Evolutionary conservation across 306 rosid genomes (phyloP).

Genomic region (Fagus crenata): DNA sequence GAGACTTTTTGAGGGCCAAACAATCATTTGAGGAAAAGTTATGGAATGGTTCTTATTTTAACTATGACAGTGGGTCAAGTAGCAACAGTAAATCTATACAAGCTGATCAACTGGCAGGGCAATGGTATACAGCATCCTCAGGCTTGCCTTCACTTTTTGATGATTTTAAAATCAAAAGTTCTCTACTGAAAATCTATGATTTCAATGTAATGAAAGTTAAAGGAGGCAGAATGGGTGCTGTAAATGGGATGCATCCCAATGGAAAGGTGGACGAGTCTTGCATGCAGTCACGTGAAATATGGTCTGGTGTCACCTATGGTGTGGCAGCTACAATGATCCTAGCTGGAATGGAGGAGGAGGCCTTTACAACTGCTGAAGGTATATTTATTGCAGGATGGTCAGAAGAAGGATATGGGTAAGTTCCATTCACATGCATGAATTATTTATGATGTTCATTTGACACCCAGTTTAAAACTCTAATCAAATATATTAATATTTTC

Average conservation of each 20-base stretch:
- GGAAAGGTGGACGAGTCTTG: slow-evolving; percentile 98
- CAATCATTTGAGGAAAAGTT: slow-evolving; percentile 78
- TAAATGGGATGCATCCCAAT: slow-evolving; percentile 92
- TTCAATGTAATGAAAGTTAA: slow-evolving; percentile 89
- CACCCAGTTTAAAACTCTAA: background rate
- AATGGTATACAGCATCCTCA: slow-evolving; percentile 96
- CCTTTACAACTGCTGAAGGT: slow-evolving; percentile 86
- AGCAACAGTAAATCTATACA: slow-evolving; percentile 91
- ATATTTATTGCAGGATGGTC: slow-evolving; percentile 94
- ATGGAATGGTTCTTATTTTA: slow-evolving; percentile 98
- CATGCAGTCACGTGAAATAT: slow-evolving; percentile 98
- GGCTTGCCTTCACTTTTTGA: slow-evolving; percentile 86
- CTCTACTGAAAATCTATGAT: slow-evolving; percentile 77
- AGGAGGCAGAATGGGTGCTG: slow-evolving; percentile 98
- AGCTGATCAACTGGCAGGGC: slow-evolving; percentile 98
- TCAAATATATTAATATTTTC: background rate
- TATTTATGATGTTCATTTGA: slow-evolving; percentile 3
- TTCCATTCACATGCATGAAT: slow-evolving; percentile 12
- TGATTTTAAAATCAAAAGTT: slow-evolving; percentile 65
- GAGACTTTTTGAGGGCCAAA: slow-evolving; percentile 81
- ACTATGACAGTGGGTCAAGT: slow-evolving; percentile 91
- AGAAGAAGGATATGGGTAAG: slow-evolving; percentile 96
- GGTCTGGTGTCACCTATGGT: slow-evolving; percentile 94
- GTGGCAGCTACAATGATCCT: slow-evolving; percentile 95
- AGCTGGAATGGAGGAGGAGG: slow-evolving; percentile 94